A percentile compares a stretch with the other conserved stretches of the same genome.
These are phyloP conservation scores for Pseudocercospora musae DNA, from an alignment of 2,329 filamentous ascomycete genomes.

Conservation along the genomic window DNA sequence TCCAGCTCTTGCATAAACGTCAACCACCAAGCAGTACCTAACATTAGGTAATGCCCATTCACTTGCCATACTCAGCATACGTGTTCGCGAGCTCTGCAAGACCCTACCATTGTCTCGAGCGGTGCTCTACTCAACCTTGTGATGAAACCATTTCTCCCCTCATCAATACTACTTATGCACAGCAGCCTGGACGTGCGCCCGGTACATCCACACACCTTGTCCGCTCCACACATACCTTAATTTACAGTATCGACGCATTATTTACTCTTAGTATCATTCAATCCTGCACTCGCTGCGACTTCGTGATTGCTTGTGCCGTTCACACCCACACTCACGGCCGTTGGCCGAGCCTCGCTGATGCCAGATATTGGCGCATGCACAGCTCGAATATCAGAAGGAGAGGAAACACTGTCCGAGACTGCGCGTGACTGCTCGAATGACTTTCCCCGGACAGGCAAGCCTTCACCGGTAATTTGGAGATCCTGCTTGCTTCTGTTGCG, in stretches of 20 bases:
- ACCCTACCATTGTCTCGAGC: too few relatives aligned
- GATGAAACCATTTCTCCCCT: not conserved
- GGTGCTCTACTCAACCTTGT: not conserved
- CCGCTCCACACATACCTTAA: slow-evolving; percentile 11
- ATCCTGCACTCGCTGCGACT: not conserved
- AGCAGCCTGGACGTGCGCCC: not conserved
- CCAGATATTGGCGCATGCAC: not conserved
- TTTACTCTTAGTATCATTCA: not conserved
- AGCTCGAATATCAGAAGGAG: not conserved
- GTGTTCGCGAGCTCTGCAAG: too few relatives aligned
- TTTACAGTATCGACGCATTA: not conserved
- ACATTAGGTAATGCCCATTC: too few relatives aligned
- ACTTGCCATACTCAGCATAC: too few relatives aligned
- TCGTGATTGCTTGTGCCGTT: not conserved
- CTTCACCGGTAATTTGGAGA: slow-evolving; percentile 18
- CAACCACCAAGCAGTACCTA: too few relatives aligned
- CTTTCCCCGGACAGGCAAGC: slow-evolving; percentile 21
- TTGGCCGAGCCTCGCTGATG: not conserved
- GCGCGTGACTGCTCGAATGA: slow-evolving; percentile 20
- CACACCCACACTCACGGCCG: not conserved
- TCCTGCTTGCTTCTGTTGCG: slow-evolving; percentile 28
- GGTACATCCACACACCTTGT: not conserved
- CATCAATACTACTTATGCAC: not conserved
- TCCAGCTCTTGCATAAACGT: too few relatives aligned
- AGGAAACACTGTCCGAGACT: not conserved